Evolutionary conservation across 352 stramenopile genomes (phyloP), one percentile per base, ranked within the genome.

Genomic region (Phytophthora fragariaefolia): DNA sequence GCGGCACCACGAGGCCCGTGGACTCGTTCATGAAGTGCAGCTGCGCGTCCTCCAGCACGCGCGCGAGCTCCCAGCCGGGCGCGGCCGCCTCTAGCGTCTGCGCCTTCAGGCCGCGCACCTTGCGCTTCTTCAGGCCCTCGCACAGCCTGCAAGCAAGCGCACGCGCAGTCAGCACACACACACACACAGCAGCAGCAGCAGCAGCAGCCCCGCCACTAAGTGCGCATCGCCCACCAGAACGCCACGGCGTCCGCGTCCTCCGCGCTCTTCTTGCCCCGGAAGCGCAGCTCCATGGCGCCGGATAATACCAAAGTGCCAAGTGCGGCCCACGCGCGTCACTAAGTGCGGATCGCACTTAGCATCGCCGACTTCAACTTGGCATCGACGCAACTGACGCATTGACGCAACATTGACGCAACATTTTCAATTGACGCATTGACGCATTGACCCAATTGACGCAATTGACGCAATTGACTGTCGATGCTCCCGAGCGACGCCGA

Each of bases 21-120:
- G 86, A 87, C 57, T 94, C 86, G 63, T 94, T 94, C 59, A 94
- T 78, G 28, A 90, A 91, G 45, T 88, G 79, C 51, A 89, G 6
- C 6, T 85, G 64, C 3, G 58, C 43, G 43, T 77, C 67, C 43
- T 83, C 51, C 38, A 85, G 46, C 30, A 76, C 69, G 22, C 72
- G 48, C 22, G 72, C 22, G 48, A 93, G 66, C 7, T 87, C 71
- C 82, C 83, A 91, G 24, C 88, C 73, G 42, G 46, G 49, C 38
- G 85, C 65, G 6, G 76, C 66, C 3, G 61, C 59, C 30, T 68
- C 70, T 18, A 93, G 69, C 55, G 78, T 79, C 64, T 87, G 69
- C 45, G 58, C 58, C 56, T 85, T 87, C 10, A 69, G 61, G 18
- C 70, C 73, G 20, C 69, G 38, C 24, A 93, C 82, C 45, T 79